Base-by-base conservation (phyloP, 139 green algal species). In the Chlamydomonas schloesseri region DNA sequence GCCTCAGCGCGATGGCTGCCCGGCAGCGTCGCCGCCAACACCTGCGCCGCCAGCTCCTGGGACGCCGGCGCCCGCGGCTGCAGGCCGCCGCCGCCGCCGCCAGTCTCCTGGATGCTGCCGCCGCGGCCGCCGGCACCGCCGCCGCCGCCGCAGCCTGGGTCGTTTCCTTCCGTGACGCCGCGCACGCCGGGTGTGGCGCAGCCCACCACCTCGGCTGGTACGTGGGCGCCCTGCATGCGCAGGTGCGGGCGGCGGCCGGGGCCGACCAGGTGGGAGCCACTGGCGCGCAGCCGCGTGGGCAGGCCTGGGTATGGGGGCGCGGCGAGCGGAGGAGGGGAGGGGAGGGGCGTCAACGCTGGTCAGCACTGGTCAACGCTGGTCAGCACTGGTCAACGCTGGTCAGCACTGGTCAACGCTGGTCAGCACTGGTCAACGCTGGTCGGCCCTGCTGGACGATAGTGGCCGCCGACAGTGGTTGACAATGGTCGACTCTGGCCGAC, bases 1-100 rank as follows among this genome's bases (percentile, higher is more conserved):
- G 78, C 78, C 42, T 72, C 37, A 0, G 64, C 5, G 42, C 78
- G 62, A 46, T 84, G 78, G 42, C 78, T 74, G 4, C 78, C 78
- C 5, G 78, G 78, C 42, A 84, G 65, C 29, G 78, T 84, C 18
- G 28, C 29, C 14, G 28, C 17, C 29, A 60, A 29, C 31, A 83
- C 21, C 36, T 34, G 60, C 57, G 18, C 36, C 20, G 64, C 28
- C 36, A 83, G 58, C 0, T 36, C n/a, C 18, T 34, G 3, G 33
- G 9, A 17, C 1, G 26, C 34, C 58, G 37, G 29, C 10, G 34
- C 2, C 58, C 75, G 75, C 4, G 60, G 36, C 36, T 18, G 21
- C 31, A 29, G 73, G 28, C 46, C 28, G 50, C 20, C 29, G 47
- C 73, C 73, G 8, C 9, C 31, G 42, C 42, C 42, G 42, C 42